Percentiles rank a stretch among this genome's conserved stretches.
phyloP scores from a whole-genome alignment of 176 grass and related monocot species.

The Rhynchospora breviuscula region DNA sequence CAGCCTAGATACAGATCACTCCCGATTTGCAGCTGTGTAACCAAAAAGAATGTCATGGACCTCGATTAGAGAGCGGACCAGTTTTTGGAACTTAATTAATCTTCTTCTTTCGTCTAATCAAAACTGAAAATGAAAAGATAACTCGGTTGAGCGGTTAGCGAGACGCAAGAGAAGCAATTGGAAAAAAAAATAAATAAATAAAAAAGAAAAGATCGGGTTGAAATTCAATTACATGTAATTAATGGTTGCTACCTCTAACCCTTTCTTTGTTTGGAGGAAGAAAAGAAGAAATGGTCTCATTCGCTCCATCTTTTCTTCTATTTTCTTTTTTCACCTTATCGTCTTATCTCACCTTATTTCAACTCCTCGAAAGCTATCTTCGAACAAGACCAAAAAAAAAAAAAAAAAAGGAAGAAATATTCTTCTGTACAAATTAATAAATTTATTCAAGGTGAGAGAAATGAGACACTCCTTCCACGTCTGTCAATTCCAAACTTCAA shows the following conservation, averaged over 20 bases:
- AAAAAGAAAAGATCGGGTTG: neutral
- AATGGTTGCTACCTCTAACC: neutral
- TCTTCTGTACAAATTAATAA: neutral
- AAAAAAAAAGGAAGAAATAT: neutral
- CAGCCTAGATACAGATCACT: no score
- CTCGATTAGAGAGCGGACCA: neutral
- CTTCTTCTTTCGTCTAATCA: neutral
- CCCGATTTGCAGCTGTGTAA: no score
- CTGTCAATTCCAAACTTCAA: constrained; percentile 18
- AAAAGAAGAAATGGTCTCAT: neutral
- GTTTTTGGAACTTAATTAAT: neutral
- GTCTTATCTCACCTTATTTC: neutral
- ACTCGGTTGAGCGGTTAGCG: neutral
- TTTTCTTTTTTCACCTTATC: neutral
- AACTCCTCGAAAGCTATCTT: neutral
- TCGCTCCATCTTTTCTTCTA: neutral
- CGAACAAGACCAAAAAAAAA: neutral
- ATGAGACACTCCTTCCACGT: neutral
- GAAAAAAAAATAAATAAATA: neutral
- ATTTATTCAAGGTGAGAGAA: neutral
- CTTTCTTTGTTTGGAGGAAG: neutral
- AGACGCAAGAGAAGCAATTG: neutral
- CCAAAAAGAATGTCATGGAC: neutral
- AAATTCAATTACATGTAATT: neutral
- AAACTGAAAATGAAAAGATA: neutral